phyloP scores from a whole-genome alignment of 768 basidiomycete species.

The Termitomyces sp. region DNA sequence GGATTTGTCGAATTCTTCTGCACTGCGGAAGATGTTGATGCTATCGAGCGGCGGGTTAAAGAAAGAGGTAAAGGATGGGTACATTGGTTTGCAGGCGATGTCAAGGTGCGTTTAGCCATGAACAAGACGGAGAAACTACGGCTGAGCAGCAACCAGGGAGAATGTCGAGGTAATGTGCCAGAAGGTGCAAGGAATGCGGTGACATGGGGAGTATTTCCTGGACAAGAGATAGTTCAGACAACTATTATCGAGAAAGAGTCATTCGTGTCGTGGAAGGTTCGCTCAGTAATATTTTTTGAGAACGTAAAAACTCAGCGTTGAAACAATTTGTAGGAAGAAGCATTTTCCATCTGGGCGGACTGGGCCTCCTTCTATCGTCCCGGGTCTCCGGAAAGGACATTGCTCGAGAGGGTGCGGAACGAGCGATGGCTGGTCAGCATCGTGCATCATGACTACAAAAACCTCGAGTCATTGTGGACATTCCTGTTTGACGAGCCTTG shows the following conservation, averaged over 20 bases:
- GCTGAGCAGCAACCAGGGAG: constrained; percentile 51
- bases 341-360: constrained; percentile 92
- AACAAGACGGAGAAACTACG: not conserved
- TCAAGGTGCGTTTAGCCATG: constrained; percentile 48
- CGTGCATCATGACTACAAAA: constrained; percentile 91
- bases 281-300: constrained; percentile 1
- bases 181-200: constrained; percentile 88
- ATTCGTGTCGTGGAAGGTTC: constrained; percentile 95
- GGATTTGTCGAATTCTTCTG: constrained; percentile 97
- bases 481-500: constrained; percentile 57
- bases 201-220: constrained; percentile 98
- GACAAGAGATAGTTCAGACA: constrained; percentile 92
- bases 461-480: constrained; percentile 75
- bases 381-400: constrained; percentile 61
- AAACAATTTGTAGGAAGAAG: constrained; percentile 70
- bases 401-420: constrained; percentile 72
- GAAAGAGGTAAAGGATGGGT: constrained; percentile 63
- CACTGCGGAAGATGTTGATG: constrained; percentile 52
- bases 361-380: constrained; percentile 91
- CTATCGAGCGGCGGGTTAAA: constrained; percentile 56
- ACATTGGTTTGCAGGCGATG: constrained; percentile 84
- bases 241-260: constrained; percentile 96
- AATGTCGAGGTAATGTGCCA: constrained; percentile 75
- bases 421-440: constrained; percentile 89
- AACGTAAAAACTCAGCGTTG: constrained; percentile 4